phyloP scores from a whole-genome alignment of 371 early-diverging fungal genomes.

The Rhizopus delemar region DNA sequence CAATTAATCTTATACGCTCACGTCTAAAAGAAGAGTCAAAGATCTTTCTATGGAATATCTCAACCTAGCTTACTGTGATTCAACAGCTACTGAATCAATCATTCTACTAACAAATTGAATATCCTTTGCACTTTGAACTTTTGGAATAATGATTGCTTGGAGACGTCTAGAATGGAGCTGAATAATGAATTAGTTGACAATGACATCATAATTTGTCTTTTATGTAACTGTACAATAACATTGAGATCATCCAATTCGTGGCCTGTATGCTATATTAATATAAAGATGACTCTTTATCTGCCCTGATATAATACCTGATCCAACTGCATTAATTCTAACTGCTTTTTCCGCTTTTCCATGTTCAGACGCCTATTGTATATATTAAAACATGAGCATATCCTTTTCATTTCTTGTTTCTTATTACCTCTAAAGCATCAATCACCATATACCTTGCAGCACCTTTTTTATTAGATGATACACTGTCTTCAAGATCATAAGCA shows the following conservation, averaged over 20 bases:
- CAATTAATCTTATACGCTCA: conserved; percentile 75
- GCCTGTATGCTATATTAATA: conserved; percentile 34
- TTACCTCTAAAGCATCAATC: conserved; percentile 72
- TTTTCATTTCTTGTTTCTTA: conserved; percentile 7
- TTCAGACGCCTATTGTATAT: conserved; percentile 55
- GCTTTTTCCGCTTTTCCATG: conserved; percentile 76
- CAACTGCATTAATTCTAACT: conserved; percentile 86
- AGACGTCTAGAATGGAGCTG: conserved; percentile 72
- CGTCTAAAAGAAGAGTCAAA: conserved; percentile 36
- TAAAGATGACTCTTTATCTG: not conserved
- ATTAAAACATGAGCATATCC: not conserved
- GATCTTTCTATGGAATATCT: not conserved
- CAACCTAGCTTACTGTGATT: conserved; percentile 56
- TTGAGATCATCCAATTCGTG: conserved; percentile 80
- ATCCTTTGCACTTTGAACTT: conserved; percentile 81
- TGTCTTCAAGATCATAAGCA: conserved; percentile 91
- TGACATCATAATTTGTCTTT: conserved; percentile 14
- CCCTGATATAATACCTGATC: conserved; percentile 57
- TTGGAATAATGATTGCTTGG: conserved; percentile 87
- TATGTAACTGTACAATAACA: conserved; percentile 59
- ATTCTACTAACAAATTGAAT: conserved; percentile 76
- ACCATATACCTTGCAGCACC: conserved; percentile 77
- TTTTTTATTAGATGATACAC: conserved; percentile 81
- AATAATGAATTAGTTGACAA: not conserved
- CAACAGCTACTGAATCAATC: conserved; percentile 77